Evolutionary conservation across 2,329 filamentous ascomycete species (phyloP).

Genomic region (Bisporella sp.): DNA sequence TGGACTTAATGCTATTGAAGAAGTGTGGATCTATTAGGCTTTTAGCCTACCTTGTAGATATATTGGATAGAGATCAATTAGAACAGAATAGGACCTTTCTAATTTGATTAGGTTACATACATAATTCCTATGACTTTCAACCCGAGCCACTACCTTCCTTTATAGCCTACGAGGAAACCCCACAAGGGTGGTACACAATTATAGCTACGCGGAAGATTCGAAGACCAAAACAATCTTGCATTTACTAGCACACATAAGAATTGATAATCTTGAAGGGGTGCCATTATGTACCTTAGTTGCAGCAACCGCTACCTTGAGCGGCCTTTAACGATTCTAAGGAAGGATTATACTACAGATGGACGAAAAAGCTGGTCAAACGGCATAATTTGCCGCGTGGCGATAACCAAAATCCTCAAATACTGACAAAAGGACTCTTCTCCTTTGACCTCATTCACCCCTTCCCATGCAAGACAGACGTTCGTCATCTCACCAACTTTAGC

Average conservation of each 20-base stretch:
- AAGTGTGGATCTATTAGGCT: constrained; percentile 8
- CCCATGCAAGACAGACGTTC: constrained; percentile 7
- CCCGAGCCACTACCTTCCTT: too few relatives aligned
- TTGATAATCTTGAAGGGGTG: too few relatives aligned
- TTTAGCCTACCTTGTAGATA: constrained; percentile 8
- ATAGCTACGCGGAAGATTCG: too few relatives aligned
- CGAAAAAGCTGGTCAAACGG: constrained; percentile 4
- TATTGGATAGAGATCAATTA: too few relatives aligned
- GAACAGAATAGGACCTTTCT: too few relatives aligned
- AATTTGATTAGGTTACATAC: too few relatives aligned
- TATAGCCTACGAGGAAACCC: too few relatives aligned
- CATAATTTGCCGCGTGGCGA: constrained; percentile 6
- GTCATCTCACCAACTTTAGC: constrained; percentile 3
- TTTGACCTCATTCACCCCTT: constrained; percentile 7
- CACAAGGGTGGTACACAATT: too few relatives aligned
- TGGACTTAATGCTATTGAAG: constrained; percentile 5
- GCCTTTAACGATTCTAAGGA: too few relatives aligned
- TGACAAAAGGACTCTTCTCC: constrained; percentile 2
- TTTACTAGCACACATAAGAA: constrained; percentile 1
- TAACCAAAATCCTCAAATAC: constrained; percentile 4
- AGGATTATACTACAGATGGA: not conserved
- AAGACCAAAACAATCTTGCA: constrained; percentile 2
- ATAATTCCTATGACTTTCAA: too few relatives aligned
- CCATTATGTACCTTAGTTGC: too few relatives aligned
- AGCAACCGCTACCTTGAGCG: too few relatives aligned